Conservation (phyloP, 192 early-diverging fungal genomes). For the Chytriomyces confervae region DNA sequence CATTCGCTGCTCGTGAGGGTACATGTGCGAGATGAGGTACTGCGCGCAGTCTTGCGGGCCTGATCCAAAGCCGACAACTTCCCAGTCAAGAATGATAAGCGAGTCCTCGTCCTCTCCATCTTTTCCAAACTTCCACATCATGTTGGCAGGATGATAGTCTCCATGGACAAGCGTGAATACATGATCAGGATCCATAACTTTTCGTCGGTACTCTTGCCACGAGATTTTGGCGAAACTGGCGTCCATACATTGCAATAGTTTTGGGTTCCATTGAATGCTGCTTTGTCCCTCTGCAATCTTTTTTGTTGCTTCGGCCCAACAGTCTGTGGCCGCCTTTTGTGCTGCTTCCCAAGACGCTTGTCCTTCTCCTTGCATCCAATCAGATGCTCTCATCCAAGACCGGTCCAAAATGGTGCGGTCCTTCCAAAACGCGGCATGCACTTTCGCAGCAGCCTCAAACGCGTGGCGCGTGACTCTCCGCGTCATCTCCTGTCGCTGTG, state of each 20-base stretch:
- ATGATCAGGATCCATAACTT: not conserved
- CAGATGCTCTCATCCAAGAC: constrained; percentile 9
- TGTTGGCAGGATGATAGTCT: constrained; percentile 27
- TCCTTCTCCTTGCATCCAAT: constrained; percentile 1
- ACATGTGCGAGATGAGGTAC: constrained; percentile 27
- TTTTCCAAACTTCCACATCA: constrained; percentile 7
- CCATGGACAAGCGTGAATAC: constrained; percentile 19
- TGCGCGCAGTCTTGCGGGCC: constrained; percentile 20
- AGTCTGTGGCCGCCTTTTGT: not conserved
- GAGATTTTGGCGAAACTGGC: constrained; percentile 6
- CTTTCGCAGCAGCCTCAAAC: constrained; percentile 2
- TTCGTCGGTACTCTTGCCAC: not conserved
- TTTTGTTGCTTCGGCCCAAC: not conserved
- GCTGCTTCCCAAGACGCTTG: constrained; percentile 1
- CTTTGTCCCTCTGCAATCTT: not conserved
- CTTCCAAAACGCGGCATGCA: constrained; percentile 14
- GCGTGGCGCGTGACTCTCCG: not conserved
- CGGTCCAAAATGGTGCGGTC: not conserved
- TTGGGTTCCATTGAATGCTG: constrained; percentile 2
- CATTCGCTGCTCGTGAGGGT: constrained; percentile 10
- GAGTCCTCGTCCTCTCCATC: not conserved
- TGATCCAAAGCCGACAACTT: constrained; percentile 20
- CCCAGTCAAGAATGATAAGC: constrained; percentile 19
- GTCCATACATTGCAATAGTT: constrained; percentile 8
- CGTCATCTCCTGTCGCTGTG: not conserved